Evolutionary conservation across 148 eudicot species (phyloP).

Genomic region (Chenopodium formosanum): DNA sequence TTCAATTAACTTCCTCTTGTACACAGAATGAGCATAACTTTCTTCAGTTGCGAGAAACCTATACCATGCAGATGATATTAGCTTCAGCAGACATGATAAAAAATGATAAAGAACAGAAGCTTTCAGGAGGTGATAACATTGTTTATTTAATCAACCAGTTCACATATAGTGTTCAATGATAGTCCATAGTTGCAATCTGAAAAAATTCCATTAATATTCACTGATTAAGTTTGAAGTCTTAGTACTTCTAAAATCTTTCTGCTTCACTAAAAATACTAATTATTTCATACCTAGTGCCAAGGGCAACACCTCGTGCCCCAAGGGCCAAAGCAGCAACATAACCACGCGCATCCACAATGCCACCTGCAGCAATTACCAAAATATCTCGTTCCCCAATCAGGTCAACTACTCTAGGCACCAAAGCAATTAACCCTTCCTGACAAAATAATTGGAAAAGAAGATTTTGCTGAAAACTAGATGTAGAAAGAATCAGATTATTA

Average conservation of each 20-base stretch:
- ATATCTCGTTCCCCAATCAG: constrained; percentile 57
- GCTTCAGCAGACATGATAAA: not conserved
- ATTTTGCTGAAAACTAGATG: not conserved
- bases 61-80: not conserved
- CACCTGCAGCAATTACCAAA: constrained; percentile 94
- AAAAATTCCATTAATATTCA: not conserved
- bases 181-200: not conserved
- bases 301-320: constrained; percentile 80
- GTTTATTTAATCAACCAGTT: not conserved
- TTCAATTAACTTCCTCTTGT: constrained; percentile 80
- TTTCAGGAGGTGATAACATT: not conserved
- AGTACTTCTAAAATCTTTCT: not conserved
- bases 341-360: constrained; percentile 88
- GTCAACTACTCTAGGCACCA: constrained; percentile 79
- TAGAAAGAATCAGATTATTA: not conserved
- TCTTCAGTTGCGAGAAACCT: constrained; percentile 89
- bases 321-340: constrained; percentile 92
- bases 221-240: not conserved
- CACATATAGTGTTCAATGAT: not conserved
- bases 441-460: not conserved
- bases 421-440: constrained; percentile 71
- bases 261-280: not conserved
- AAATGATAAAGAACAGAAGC: not conserved
- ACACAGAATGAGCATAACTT: constrained; percentile 81
- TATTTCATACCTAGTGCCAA: constrained; percentile 75